These are phyloP conservation scores for Salvia rosmarinus DNA, from an alignment of 257 asterid genomes.

Conservation along the genomic window DNA sequence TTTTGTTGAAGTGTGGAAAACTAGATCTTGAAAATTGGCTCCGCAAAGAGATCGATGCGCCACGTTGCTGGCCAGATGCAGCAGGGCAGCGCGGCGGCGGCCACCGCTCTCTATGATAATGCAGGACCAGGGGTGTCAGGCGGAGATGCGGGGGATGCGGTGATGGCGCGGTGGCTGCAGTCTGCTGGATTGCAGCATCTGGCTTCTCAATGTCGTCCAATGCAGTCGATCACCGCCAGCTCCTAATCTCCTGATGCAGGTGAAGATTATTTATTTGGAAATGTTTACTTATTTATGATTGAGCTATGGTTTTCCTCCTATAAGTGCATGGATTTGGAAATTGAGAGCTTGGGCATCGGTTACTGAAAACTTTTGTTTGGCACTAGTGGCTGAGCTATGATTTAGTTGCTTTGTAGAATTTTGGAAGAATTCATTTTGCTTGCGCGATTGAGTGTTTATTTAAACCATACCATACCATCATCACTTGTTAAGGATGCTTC, in stretches of 20 bases:
- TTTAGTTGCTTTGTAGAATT: slow-evolving; percentile 21
- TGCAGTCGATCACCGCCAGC: slow-evolving; percentile 72
- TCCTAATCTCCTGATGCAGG: slow-evolving; percentile 86
- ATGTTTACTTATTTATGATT: slow-evolving; percentile 3
- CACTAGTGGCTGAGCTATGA: not conserved
- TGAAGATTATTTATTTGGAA: slow-evolving; percentile 26
- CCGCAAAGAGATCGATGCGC: slow-evolving; percentile 96
- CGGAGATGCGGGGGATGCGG: slow-evolving; percentile 94
- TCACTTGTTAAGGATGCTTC: slow-evolving; percentile 11
- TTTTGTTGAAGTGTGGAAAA: slow-evolving; percentile 49
- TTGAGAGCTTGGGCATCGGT: slow-evolving; percentile 9
- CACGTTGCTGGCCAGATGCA: slow-evolving; percentile 99
- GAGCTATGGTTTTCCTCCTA: not conserved
- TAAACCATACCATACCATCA: slow-evolving; percentile 10
- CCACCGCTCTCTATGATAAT: slow-evolving; percentile 88
- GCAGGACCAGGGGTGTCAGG: slow-evolving; percentile 71
- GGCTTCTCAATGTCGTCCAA: slow-evolving; percentile 86
- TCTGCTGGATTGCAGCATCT: slow-evolving; percentile 99
- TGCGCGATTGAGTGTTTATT: not conserved
- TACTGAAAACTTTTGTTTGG: not conserved
- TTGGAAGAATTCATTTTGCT: slow-evolving; percentile 15
- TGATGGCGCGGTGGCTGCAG: slow-evolving; percentile 98
- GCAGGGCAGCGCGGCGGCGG: slow-evolving; percentile 88
- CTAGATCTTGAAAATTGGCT: slow-evolving; percentile 94
- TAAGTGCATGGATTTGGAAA: slow-evolving; percentile 8